A percentile compares a stretch with the other conserved stretches of the same genome.
These are phyloP conservation scores for Ambrosia hybrid DNA, from an alignment of 140 eudicot genomes.

Conservation along the genomic window DNA sequence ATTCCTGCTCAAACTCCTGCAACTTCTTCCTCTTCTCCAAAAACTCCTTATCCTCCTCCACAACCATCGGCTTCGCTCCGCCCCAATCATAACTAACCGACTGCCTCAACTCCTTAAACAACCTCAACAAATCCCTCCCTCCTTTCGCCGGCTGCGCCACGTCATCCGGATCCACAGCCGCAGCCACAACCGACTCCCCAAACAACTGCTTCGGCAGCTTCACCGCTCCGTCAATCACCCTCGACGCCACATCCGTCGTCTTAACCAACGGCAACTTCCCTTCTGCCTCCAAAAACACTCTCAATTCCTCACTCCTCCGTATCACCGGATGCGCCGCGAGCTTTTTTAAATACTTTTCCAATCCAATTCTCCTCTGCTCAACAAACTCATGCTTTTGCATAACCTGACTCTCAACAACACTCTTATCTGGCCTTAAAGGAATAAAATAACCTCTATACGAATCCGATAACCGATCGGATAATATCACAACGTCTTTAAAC, in stretches of 20 bases:
- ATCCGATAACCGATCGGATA: constrained; percentile 69
- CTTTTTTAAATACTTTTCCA: constrained; percentile 77
- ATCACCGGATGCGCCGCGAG: constrained; percentile 78
- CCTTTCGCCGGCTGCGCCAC: constrained; percentile 75
- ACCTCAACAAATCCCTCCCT: constrained; percentile 85
- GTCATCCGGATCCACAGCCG: constrained; percentile 47
- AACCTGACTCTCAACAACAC: constrained; percentile 88
- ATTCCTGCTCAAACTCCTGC: constrained; percentile 74
- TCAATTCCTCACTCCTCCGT: constrained; percentile 77
- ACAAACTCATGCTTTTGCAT: constrained; percentile 85
- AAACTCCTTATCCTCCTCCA: constrained; percentile 91
- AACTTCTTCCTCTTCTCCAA: constrained; percentile 71
- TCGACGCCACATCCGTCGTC: constrained; percentile 19
- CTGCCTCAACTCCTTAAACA: constrained; percentile 91
- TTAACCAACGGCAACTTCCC: constrained; percentile 61
- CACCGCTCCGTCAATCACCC: background rate
- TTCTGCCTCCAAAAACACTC: constrained; percentile 64
- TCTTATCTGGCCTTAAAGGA: constrained; percentile 92
- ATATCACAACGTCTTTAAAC: constrained; percentile 11
- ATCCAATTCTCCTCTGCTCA: constrained; percentile 67
- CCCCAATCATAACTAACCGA: constrained; percentile 87
- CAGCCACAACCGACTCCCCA: constrained; percentile 47
- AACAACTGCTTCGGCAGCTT: constrained; percentile 77
- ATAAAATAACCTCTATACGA: constrained; percentile 69
- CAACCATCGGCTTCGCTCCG: constrained; percentile 55